phyloP scores from a whole-genome alignment of 306 rosid species.

The Sicyos edulis region DNA sequence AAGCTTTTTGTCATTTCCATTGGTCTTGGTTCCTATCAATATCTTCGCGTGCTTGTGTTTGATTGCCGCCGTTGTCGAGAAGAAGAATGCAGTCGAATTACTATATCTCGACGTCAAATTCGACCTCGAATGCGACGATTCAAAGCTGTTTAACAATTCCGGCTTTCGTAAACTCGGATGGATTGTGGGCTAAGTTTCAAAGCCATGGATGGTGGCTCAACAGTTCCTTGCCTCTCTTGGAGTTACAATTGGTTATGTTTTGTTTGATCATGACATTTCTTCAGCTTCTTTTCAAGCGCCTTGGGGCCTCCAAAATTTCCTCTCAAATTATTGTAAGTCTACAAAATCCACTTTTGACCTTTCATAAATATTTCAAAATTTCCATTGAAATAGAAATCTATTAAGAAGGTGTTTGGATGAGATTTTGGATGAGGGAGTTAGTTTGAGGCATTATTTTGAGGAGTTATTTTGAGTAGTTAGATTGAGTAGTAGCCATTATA shows the following conservation, averaged over 20 bases:
- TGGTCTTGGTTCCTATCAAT: not conserved
- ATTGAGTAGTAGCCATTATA: no score
- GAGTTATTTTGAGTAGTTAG: no score
- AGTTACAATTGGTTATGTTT: slow-evolving; percentile 40
- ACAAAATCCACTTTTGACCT: not conserved
- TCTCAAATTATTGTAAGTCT: slow-evolving; percentile 48
- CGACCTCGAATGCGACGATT: no score
- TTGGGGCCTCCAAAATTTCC: slow-evolving; percentile 38
- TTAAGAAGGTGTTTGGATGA: no score
- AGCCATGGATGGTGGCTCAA: slow-evolving; percentile 8
- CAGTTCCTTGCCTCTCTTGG: slow-evolving; percentile 31
- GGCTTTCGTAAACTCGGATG: not conserved
- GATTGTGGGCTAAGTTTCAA: not conserved
- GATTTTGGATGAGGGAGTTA: no score
- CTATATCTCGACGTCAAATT: not conserved
- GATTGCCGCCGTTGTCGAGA: not conserved
- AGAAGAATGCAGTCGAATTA: not conserved
- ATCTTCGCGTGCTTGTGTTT: not conserved
- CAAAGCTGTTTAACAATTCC: not conserved
- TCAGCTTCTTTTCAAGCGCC: slow-evolving; percentile 34
- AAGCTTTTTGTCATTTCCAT: not conserved
- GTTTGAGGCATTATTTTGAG: no score
- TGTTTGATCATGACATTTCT: slow-evolving; percentile 28
- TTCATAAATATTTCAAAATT: no score
- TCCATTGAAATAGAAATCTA: no score